Evolutionary conservation across 495 filamentous ascomycete genomes (phyloP).

Genomic region (Xylaria scruposa): DNA sequence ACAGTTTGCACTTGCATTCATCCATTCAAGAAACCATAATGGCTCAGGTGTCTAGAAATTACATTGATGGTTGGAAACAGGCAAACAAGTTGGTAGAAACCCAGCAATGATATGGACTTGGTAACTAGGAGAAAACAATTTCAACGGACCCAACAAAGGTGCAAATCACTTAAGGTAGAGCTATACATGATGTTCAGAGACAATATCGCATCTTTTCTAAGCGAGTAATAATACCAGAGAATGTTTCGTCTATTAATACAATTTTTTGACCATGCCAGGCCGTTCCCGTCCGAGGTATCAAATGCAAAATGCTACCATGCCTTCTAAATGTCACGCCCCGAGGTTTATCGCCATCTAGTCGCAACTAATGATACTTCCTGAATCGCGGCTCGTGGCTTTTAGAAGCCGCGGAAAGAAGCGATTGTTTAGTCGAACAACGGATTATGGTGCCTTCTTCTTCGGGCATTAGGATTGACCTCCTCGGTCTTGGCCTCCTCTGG

Average conservation of each 20-base stretch:
- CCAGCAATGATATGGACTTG: neutral
- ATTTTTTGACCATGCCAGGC: neutral
- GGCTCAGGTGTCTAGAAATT: neutral
- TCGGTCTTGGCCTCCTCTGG: slow-evolving; percentile 13
- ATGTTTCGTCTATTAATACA: neutral
- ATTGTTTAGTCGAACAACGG: neutral
- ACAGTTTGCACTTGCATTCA: neutral
- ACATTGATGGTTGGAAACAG: neutral
- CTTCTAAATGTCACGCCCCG: neutral
- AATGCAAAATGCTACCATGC: slow-evolving; percentile 4
- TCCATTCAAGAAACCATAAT: neutral
- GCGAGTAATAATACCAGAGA: neutral
- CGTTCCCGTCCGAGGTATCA: neutral
- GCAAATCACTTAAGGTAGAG: neutral
- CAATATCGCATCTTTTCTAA: neutral
- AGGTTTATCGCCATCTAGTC: neutral
- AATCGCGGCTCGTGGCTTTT: neutral
- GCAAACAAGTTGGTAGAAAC: neutral
- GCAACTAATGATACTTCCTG: slow-evolving; percentile 1
- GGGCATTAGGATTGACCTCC: slow-evolving; percentile 9
- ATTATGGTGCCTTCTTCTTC: slow-evolving; percentile 16
- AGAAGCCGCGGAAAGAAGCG: neutral
- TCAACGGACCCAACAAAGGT: neutral
- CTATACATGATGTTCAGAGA: slow-evolving; percentile 6
- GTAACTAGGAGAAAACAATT: neutral